Percentiles rank a stretch among this genome's conserved stretches.
Evolutionary conservation across 2,329 filamentous ascomycete genomes (phyloP).

Genomic region (Colletotrichum sp.): DNA sequence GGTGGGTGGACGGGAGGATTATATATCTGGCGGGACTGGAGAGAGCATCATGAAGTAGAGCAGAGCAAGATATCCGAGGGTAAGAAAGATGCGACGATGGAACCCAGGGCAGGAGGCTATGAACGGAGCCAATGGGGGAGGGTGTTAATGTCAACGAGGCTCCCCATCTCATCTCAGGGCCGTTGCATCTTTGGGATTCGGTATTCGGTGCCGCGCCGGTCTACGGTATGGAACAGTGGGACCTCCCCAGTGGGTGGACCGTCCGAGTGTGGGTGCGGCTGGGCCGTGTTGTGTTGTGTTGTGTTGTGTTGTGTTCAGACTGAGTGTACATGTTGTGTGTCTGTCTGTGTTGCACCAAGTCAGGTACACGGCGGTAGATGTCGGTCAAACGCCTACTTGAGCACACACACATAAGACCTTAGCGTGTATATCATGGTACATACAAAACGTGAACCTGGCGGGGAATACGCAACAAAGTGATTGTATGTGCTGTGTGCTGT

Average conservation of each 20-base stretch:
- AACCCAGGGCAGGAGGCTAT: background rate
- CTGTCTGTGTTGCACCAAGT: too few species aligned
- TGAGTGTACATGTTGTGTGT: background rate
- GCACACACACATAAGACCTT: too few species aligned
- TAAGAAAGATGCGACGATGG: background rate
- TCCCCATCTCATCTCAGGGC: background rate
- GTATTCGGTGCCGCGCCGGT: conserved; percentile 14
- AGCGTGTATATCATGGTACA: too few species aligned
- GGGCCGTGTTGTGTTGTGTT: background rate
- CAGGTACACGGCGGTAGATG: too few species aligned
- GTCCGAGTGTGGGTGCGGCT: background rate
- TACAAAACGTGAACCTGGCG: too few species aligned
- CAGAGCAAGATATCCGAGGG: background rate
- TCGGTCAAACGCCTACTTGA: too few species aligned
- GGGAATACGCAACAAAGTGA: too few species aligned
- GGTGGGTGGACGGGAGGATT: background rate
- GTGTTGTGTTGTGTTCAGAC: background rate
- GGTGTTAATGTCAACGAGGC: background rate
- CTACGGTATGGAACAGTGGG: background rate
- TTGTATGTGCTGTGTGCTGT: background rate
- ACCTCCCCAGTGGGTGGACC: background rate
- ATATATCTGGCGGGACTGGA: background rate
- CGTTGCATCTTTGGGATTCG: conserved; percentile 3
- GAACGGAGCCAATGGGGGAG: background rate
- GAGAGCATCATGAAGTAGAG: background rate